These are phyloP conservation scores for Colletotrichum liriopes DNA, from an alignment of 2,329 filamentous ascomycete species.

Conservation along the genomic window DNA sequence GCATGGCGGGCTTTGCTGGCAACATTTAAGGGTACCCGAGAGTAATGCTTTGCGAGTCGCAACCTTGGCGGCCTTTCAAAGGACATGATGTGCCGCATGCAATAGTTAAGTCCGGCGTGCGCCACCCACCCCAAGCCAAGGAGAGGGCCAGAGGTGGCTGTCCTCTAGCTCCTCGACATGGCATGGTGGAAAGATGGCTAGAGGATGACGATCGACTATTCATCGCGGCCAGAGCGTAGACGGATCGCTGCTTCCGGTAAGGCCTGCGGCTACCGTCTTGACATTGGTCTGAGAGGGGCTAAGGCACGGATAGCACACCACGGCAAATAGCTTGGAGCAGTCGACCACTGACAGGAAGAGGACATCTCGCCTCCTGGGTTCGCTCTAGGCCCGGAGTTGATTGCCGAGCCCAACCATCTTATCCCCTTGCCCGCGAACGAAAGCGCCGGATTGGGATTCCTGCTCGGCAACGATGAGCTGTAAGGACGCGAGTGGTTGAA, in stretches of 20 bases:
- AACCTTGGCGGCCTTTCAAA: constrained; percentile 8
- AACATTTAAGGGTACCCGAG: background rate
- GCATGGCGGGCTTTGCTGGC: background rate
- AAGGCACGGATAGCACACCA: constrained; percentile 23
- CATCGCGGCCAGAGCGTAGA: constrained; percentile 15
- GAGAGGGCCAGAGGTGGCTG: background rate
- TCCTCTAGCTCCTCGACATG: constrained; percentile 12
- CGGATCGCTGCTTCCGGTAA: constrained; percentile 29
- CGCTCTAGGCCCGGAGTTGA: constrained; percentile 13
- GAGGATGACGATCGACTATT: constrained; percentile 18
- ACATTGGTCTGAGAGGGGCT: background rate
- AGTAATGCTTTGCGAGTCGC: constrained; percentile 10
- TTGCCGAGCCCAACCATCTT: background rate
- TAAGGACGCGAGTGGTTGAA: background rate
- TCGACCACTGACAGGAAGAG: constrained; percentile 2
- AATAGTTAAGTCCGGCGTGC: constrained; percentile 21
- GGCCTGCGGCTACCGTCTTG: constrained; percentile 5
- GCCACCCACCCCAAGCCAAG: constrained; percentile 10
- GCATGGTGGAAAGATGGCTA: constrained; percentile 17
- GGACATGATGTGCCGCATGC: constrained; percentile 25
- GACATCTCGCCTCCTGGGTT: constrained; percentile 4
- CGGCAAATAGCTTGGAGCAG: constrained; percentile 6
- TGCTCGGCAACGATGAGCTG: background rate
- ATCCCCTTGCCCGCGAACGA: constrained; percentile 3
- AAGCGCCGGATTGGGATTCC: constrained; percentile 7